Evolutionary conservation across 495 filamentous ascomycete species (phyloP).

Genomic region (Pseudevernia furfuracea): DNA sequence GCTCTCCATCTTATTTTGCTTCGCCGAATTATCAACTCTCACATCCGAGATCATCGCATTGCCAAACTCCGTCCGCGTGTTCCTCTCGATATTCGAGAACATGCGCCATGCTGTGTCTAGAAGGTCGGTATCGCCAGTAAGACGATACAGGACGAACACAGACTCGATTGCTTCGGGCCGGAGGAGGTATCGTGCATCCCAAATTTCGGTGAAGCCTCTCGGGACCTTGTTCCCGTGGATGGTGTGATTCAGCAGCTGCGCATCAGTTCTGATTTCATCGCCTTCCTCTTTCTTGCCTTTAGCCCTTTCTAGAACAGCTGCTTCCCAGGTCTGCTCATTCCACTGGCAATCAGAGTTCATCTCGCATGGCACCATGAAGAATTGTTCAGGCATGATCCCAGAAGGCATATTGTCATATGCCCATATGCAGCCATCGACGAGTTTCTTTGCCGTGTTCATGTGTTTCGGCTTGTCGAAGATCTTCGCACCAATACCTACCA

Average conservation of each 20-base stretch:
- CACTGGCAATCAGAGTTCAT: slow-evolving; percentile 43
- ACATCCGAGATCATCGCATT: slow-evolving; percentile 56
- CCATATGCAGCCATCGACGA: slow-evolving; percentile 54
- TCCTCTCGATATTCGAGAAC: slow-evolving; percentile 56
- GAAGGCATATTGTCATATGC: slow-evolving; percentile 49
- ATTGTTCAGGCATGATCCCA: slow-evolving; percentile 55
- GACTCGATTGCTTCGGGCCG: slow-evolving; percentile 65
- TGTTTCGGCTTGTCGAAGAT: slow-evolving; percentile 50
- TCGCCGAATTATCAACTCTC: slow-evolving; percentile 29
- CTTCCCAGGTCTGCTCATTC: slow-evolving; percentile 47
- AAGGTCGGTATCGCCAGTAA: slow-evolving; percentile 60
- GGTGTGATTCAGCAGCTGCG: slow-evolving; percentile 31
- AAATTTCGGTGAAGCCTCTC: slow-evolving; percentile 50
- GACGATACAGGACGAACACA: slow-evolving; percentile 67
- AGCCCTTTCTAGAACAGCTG: slow-evolving; percentile 29
- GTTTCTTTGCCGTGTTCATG: slow-evolving; percentile 45
- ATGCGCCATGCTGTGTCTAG: slow-evolving; percentile 69
- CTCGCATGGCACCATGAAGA: slow-evolving; percentile 47
- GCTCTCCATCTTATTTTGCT: slow-evolving; percentile 48
- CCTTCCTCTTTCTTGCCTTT: slow-evolving; percentile 4
- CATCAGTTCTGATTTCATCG: slow-evolving; percentile 6
- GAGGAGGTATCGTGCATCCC: slow-evolving; percentile 59
- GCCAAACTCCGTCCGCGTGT: slow-evolving; percentile 51
- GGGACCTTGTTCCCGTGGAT: slow-evolving; percentile 44
- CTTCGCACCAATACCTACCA: slow-evolving; percentile 52